Percentiles rank a stretch among this genome's conserved stretches.
Evolutionary conservation across 2,329 filamentous ascomycete species (phyloP).

Genomic region (Epichloe aotearoae): DNA sequence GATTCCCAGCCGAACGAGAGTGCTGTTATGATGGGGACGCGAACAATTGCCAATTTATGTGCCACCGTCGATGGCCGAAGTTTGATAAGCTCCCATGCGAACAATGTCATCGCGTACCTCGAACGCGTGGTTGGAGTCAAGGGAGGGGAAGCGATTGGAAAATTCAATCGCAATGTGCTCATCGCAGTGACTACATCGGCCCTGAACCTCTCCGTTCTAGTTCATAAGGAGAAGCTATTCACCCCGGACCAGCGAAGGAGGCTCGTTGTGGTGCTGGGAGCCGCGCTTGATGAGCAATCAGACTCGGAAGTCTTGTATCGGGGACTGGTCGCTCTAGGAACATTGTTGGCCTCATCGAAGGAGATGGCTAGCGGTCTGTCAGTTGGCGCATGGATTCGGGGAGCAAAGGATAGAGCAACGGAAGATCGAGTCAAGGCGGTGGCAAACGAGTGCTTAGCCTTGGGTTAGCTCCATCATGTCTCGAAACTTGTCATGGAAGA

Average conservation of each 20-base stretch:
- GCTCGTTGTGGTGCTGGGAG: constrained; percentile 47
- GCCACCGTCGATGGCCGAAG: constrained; percentile 56
- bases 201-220: constrained; percentile 73
- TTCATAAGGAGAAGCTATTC: constrained; percentile 32
- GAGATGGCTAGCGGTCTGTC: constrained; percentile 29
- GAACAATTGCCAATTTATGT: constrained; percentile 75
- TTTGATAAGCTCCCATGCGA: constrained; percentile 44
- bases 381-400: constrained; percentile 26
- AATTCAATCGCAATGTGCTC: constrained; percentile 62
- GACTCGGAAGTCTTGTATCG: constrained; percentile 80
- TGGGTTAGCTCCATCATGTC: background rate
- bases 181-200: constrained; percentile 71
- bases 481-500: background rate
- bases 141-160: constrained; percentile 34
- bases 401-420: constrained; percentile 27
- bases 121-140: constrained; percentile 44
- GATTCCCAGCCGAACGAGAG: constrained; percentile 55
- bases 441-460: constrained; percentile 29
- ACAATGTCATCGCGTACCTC: constrained; percentile 49
- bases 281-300: constrained; percentile 49
- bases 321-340: constrained; percentile 70
- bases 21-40: constrained; percentile 75
- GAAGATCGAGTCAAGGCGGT: constrained; percentile 36
- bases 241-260: constrained; percentile 19
- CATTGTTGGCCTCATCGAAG: constrained; percentile 43